Evolutionary conservation across 2,329 filamentous ascomycete genomes (phyloP).

Genomic region (Nemania serpens): DNA sequence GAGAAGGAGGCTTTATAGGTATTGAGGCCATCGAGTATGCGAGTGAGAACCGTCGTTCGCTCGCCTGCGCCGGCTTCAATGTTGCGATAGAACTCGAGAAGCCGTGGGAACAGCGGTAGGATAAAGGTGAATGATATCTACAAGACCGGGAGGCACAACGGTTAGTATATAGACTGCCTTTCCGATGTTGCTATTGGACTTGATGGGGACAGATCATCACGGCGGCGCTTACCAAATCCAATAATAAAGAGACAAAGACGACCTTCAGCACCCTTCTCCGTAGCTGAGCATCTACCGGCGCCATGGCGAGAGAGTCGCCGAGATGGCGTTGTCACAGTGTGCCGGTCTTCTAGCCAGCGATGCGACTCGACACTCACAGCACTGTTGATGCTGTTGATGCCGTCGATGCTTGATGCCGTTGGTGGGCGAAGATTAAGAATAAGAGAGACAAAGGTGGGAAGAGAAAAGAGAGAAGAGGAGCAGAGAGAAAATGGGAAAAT

Average conservation of each 20-base stretch:
- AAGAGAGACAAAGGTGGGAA: neutral
- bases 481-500: neutral
- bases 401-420: no score
- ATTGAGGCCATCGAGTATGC: slow-evolving; percentile 82
- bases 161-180: slow-evolving; percentile 15
- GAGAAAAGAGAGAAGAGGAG: neutral
- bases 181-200: neutral
- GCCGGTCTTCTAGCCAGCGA: slow-evolving; percentile 4
- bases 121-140: slow-evolving; percentile 99
- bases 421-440: no score
- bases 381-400: no score
- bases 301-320: slow-evolving; percentile 23
- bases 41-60: slow-evolving; percentile 67
- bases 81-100: slow-evolving; percentile 94
- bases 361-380: slow-evolving; percentile 6
- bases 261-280: slow-evolving; percentile 85
- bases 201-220: no score
- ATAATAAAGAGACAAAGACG: slow-evolving; percentile 83
- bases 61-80: slow-evolving; percentile 64
- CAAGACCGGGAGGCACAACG: neutral
- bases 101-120: slow-evolving; percentile 90
- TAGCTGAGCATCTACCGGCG: slow-evolving; percentile 46
- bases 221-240: slow-evolving; percentile 74
- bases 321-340: neutral
- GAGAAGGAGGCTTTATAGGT: slow-evolving; percentile 93